A percentile compares a stretch with the other conserved stretches of the same genome.
These are phyloP conservation scores for Apostasia shenzhenica DNA, from an alignment of 106 monocot genomes.

Conservation along the genomic window DNA sequence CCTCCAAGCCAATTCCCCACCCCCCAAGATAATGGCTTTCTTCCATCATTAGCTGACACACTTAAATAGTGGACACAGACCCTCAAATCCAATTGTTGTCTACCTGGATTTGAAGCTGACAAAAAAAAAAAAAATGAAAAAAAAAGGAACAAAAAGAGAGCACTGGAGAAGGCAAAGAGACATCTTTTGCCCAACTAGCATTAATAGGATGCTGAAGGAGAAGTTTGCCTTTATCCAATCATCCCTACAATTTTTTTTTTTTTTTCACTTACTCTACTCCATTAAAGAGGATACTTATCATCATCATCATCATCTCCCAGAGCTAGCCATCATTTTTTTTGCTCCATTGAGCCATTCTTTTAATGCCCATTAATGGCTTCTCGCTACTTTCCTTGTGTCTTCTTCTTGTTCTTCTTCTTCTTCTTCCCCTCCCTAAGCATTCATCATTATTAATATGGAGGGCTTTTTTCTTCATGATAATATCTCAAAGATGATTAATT, in stretches of 20 bases:
- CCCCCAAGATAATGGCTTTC: neutral
- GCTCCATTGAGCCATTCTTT: neutral
- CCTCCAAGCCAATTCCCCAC: neutral
- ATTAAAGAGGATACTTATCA: neutral
- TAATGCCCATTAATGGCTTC: neutral
- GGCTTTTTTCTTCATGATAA: neutral
- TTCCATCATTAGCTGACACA: constrained; percentile 1
- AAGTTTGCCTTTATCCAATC: neutral
- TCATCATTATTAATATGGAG: neutral
- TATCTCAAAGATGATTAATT: neutral
- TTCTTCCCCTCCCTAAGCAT: neutral
- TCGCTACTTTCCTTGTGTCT: neutral
- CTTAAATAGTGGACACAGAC: neutral
- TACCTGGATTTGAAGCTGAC: neutral
- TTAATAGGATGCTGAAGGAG: neutral
- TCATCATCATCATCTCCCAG: neutral
- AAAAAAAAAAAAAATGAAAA: neutral
- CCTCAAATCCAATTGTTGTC: neutral
- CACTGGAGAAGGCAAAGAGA: neutral
- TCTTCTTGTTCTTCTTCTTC: neutral
- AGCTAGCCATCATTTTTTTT: neutral
- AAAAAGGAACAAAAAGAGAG: neutral
- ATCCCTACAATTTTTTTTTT: no score
- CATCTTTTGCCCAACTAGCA: neutral
- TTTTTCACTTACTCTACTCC: no score